Base-by-base conservation (phyloP, 306 rosid genomes). In the Gynostemma pentaphyllum region DNA sequence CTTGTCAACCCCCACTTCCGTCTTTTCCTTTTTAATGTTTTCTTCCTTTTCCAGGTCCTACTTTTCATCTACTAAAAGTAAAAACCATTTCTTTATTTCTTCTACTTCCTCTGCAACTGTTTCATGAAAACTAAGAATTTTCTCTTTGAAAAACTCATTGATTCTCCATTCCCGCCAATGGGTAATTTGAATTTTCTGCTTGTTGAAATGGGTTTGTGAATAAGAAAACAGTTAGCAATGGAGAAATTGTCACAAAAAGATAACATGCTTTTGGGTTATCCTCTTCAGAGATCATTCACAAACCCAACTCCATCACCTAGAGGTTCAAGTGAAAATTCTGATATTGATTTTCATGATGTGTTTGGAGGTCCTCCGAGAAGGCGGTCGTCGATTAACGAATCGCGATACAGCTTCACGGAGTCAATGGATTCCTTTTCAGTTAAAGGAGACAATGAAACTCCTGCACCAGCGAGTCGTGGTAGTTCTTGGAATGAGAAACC, bases 341-440 rank as follows among this genome's bases (percentile, higher is more conserved):
- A 84, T 21, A 74, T 84, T 18, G 99, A 94, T 76, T 94, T 94
- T 45, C 59, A 74, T 49, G 99, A 86, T 41, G 97, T 94, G 47
- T 94, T 88, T 18, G 94, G 99, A 0, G 99, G 99, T 0, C 99
- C 99, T 2, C 99, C 97, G 3, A 76, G 86, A 66, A 74, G 85
- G 69, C 73, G 88, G 47, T 78, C 85, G 4, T 86, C 95, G 4
- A 10, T 50, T 39, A 77, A 63, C 23, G 94, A 85, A 19, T 32
- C 28, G 69, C 67, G 80, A 61, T 18, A 39, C 46, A 70, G 81
- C 70, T 49, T 59, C 73, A 48, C 55, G 23, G 71, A 64, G 21
- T 46, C 64, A 46, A 44, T 40, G 49, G 84, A 47, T 45, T 45
- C 59, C 48, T n/a, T 19, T 9, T 68, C 45, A 41, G 5, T 42